phyloP scores from a whole-genome alignment of 2,329 filamentous ascomycete genomes.

The Byssothecium circinans region DNA sequence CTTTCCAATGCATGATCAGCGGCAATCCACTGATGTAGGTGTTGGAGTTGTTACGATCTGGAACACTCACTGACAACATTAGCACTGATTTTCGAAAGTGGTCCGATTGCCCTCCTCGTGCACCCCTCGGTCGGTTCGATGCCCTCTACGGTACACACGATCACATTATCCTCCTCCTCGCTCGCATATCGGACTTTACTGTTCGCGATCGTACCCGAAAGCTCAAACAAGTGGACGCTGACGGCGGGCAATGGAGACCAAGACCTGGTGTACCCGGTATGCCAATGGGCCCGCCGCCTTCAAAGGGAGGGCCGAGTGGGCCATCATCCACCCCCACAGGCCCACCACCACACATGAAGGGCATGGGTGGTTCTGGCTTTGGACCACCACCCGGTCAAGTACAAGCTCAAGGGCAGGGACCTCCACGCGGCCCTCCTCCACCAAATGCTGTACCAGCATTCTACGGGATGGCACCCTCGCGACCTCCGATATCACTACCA shows the following conservation, averaged over 20 bases:
- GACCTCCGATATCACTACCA: slow-evolving; percentile 46
- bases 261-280: slow-evolving; percentile 50
- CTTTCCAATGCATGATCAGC: slow-evolving; percentile 86
- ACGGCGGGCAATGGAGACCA: slow-evolving; percentile 60
- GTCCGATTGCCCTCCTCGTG: slow-evolving; percentile 85
- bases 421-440: slow-evolving; percentile 21
- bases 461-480: slow-evolving; percentile 55
- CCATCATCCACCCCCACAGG: slow-evolving; percentile 24
- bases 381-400: slow-evolving; percentile 13
- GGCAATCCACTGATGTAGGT: slow-evolving; percentile 83
- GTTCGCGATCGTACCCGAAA: slow-evolving; percentile 79
- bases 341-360: slow-evolving; percentile 31
- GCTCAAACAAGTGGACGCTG: slow-evolving; percentile 63
- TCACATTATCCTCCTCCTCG: slow-evolving; percentile 80
- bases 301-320: slow-evolving; percentile 13
- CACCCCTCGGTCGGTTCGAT: slow-evolving; percentile 73
- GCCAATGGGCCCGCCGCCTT: slow-evolving; percentile 43
- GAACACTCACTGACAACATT: slow-evolving; percentile 22
- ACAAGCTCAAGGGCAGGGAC: slow-evolving; percentile 5
- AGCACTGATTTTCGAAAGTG: slow-evolving; percentile 80
- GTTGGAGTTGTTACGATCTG: not conserved
- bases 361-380: slow-evolving; percentile 16
- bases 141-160: slow-evolving; percentile 88
- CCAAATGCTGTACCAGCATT: slow-evolving; percentile 47
- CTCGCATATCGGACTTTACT: slow-evolving; percentile 76